Base-by-base conservation (phyloP, 2,329 filamentous ascomycete species). In the Spiromastix sp. region DNA sequence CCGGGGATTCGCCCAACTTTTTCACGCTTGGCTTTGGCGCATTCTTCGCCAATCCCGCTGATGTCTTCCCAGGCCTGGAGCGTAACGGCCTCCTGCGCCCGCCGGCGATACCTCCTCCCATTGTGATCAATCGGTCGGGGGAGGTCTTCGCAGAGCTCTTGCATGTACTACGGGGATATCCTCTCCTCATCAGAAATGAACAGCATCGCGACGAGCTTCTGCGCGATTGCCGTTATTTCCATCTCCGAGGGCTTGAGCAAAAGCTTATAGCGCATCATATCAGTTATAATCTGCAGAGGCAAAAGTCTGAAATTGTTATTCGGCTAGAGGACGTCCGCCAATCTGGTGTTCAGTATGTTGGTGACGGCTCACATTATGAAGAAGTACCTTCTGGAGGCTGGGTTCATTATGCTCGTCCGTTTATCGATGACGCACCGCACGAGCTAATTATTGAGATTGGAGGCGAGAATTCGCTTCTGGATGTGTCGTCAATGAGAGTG, bases 1-100 rank as follows among this genome's bases (percentile, higher is more conserved):
- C 86, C 1, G 89, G 87, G 17, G 87, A 96, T 61, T 79, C 77
- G n/a, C 87, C 87, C 9, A 96, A 96, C 58, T 96, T 86, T 69
- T 96, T 96, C 67, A 81, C 85, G 0, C 72, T 95, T 3, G 87
- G 87, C 40, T 94, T 93, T 52, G 81, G 79, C 24, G 74, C 85
- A 48, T 93, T 93, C 69, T 93, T 94, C 64, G 79, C 79, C 11
- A 77, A 76, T 2, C 83, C 83, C 0, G 70, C 74, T 10, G 81
- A 93, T 48, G 72, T 86, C 4, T 95, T 94, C 48, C 89, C 89
- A 0, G 89, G 87, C 1, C 72, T 95, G 1, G 77, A 86, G 39
- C 77, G 85, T 34, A 74, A 78, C 41, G 76, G 78, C 10, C 72
- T 95, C 13, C 74, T 95, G 27, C 80, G 89, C 0, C 89, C 89